A percentile compares a stretch with the other conserved stretches of the same genome.
Conservation (phyloP, 2,329 filamentous ascomycete species). For the Zymoseptoria tritici region DNA sequence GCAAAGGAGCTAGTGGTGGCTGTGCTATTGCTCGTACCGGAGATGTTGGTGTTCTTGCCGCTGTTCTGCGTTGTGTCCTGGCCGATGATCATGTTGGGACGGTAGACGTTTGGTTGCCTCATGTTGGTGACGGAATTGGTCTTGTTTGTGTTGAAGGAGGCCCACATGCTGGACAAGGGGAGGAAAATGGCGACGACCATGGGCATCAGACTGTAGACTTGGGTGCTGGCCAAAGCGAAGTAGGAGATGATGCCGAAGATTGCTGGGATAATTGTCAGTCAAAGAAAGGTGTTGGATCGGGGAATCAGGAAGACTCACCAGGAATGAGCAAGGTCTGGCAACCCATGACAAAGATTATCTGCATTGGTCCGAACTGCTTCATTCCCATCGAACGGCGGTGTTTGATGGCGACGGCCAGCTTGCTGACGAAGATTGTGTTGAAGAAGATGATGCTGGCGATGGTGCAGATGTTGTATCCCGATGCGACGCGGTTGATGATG, state of each 20-base stretch:
- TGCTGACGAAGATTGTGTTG: constrained; percentile 53
- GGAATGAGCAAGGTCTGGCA: constrained; percentile 60
- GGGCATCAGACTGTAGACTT: constrained; percentile 49
- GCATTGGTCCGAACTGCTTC: constrained; percentile 56
- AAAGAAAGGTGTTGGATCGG: constrained; percentile 1
- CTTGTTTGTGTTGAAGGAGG: constrained; percentile 33
- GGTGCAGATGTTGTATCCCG: constrained; percentile 43
- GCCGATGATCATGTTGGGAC: constrained; percentile 6
- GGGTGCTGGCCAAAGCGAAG: constrained; percentile 38
- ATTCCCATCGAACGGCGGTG: constrained; percentile 51
- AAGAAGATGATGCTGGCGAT: constrained; percentile 55
- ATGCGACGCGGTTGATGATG: constrained; percentile 35
- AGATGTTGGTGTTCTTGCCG: neutral
- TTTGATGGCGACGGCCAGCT: constrained; percentile 52
- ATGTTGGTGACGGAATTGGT: constrained; percentile 20
- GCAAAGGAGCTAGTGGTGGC: constrained; percentile 6
- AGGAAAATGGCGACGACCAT: constrained; percentile 56
- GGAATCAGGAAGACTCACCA: constrained; percentile 39
- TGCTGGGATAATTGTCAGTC: constrained; percentile 36
- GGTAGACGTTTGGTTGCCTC: constrained; percentile 14
- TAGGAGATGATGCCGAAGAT: constrained; percentile 55
- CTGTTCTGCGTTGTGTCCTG: constrained; percentile 4
- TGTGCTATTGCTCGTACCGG: constrained; percentile 7
- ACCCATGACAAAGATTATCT: constrained; percentile 60
- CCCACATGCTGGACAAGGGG: constrained; percentile 62